Conservation (phyloP, 2,329 filamentous ascomycete species). For the Rutstroemia sp. region DNA sequence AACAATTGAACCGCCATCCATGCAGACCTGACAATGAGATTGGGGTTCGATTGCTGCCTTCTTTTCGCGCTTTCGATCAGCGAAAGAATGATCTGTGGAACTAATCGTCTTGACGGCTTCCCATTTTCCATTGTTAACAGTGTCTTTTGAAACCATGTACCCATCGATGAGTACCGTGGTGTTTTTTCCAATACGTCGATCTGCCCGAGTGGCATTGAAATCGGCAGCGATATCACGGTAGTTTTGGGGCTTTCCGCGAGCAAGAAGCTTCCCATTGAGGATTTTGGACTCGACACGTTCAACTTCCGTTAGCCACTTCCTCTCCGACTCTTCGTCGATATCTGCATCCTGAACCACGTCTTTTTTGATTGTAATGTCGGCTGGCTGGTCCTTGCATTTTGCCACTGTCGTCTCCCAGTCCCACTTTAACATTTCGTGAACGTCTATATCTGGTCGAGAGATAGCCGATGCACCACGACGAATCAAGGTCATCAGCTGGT, state of each 20-base stretch:
- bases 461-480: constrained; percentile 47
- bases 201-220: constrained; percentile 31
- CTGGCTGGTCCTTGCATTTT: constrained; percentile 45
- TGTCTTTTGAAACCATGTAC: constrained; percentile 49
- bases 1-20: constrained; percentile 40
- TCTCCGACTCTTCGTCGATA: constrained; percentile 38
- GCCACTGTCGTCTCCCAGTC: constrained; percentile 45
- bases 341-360: constrained; percentile 25
- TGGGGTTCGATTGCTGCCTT: constrained; percentile 39
- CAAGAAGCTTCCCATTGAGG: constrained; percentile 47
- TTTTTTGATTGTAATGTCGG: constrained; percentile 34
- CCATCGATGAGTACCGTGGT: constrained; percentile 50
- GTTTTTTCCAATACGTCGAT: constrained; percentile 48
- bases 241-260: constrained; percentile 27
- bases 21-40: constrained; percentile 44
- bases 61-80: constrained; percentile 42
- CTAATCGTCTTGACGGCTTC: constrained; percentile 51
- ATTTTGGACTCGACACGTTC: constrained; percentile 50
- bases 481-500: constrained; percentile 46
- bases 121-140: constrained; percentile 43
- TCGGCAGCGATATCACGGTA: constrained; percentile 32
- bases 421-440: constrained; percentile 50
- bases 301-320: constrained; percentile 47
- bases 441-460: constrained; percentile 43
- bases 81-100: constrained; percentile 45